Base-by-base conservation (phyloP, 495 filamentous ascomycete species). In the Penicillium roqueforti region DNA sequence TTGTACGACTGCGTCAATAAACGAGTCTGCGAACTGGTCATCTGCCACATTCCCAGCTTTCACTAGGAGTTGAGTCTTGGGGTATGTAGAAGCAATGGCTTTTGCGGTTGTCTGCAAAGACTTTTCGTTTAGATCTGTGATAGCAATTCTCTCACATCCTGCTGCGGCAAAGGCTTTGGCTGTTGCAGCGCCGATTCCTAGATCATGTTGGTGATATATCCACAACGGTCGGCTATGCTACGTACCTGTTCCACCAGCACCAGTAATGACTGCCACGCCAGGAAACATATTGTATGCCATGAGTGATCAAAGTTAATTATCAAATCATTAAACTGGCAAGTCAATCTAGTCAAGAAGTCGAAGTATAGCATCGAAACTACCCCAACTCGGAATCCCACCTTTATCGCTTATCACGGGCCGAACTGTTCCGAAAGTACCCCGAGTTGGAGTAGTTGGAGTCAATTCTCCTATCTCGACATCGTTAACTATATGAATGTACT, bases 101-200 rank as follows among this genome's bases (percentile, higher is more conserved):
- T 64, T 42, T 38, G 45, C 51, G 0, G 75, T 80, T 16, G 69
- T 55, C 0, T 69, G 50, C 5, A 81, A 62, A 0, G 71, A 68
- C 9, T 49, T 37, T 9, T 57, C 62, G 45, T 78, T 74, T 11
- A 75, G 51, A 51, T 83, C 80, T n/a, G 75, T 76, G 51, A 83
- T 73, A 7, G 72, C 73, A 42, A 82, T 74, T 23, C 60, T 55
- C 0, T 61, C 29, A 65, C 78, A 81, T n/a, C 80, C 80, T 42
- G 72, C 71, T 3, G 60, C 51, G 0, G 75, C 79, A 60, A 83
- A 83, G 0, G 69, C 71, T 18, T 66, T 68, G n/a, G 77, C 76
- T 8, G 71, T 70, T 3, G 76, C 76, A 4, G 74, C 73, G n/a
- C 80, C 80, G 61, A 82, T 83, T 25, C 80, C 80, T 81, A 26